These are phyloP conservation scores for Saccharomyces cerevisiae DNA, from an alignment of 805 yeast genomes.

Conservation along the genomic window DNA sequence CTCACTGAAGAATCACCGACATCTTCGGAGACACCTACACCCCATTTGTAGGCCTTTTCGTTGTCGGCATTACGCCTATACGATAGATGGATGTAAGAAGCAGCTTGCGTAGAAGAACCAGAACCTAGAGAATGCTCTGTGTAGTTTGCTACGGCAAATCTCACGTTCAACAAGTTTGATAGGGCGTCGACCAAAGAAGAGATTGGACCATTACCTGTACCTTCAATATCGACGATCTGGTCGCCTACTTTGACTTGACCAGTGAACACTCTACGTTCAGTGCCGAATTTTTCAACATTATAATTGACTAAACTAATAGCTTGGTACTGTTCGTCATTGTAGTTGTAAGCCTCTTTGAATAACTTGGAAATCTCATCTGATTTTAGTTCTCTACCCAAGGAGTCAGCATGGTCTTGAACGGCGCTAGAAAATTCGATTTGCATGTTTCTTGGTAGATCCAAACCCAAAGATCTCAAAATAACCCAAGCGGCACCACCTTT, in stretches of 20 bases:
- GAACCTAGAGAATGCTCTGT: conserved; percentile 67
- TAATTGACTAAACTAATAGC: conserved; percentile 35
- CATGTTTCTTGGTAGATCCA: conserved; percentile 64
- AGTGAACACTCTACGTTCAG: conserved; percentile 36
- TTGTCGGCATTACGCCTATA: conserved; percentile 38
- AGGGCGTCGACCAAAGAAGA: conserved; percentile 65
- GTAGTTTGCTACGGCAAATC: conserved; percentile 57
- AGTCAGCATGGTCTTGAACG: conserved; percentile 59
- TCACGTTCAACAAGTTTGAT: conserved; percentile 41
- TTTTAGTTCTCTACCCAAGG: conserved; percentile 60
- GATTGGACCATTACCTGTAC: conserved; percentile 73
- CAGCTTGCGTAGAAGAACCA: conserved; percentile 66
- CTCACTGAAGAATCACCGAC: conserved; percentile 77
- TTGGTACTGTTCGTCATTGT: conserved; percentile 30
- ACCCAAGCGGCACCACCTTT: conserved; percentile 87
- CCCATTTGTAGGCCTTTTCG: conserved; percentile 54
- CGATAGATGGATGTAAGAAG: conserved; percentile 57
- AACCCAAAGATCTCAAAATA: conserved; percentile 57
- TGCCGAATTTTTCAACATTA: conserved; percentile 32
- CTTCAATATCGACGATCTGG: conserved; percentile 33
- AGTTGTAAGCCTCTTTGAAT: conserved; percentile 49
- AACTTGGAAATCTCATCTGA: conserved; percentile 54
- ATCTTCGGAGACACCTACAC: conserved; percentile 88
- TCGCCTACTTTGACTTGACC: conserved; percentile 36
- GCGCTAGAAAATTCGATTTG: conserved; percentile 60